Evolutionary conservation across 768 basidiomycete genomes (phyloP).

Genomic region (Pulveroboletus frians): DNA sequence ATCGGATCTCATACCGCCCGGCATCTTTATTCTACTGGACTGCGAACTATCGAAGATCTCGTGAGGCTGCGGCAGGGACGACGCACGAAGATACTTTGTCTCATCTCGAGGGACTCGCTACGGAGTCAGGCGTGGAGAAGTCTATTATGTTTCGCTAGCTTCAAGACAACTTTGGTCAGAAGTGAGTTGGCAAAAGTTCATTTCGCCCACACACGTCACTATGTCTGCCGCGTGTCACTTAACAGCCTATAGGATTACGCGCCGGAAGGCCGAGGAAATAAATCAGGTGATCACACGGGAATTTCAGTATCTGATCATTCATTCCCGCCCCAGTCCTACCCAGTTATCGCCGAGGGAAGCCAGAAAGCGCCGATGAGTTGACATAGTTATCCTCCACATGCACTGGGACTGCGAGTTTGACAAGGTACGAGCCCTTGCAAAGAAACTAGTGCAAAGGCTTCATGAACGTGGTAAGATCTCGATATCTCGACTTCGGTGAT

Average conservation of each 20-base stretch:
- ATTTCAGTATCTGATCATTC: background rate
- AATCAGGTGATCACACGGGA: conserved; percentile 62
- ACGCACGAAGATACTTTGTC: conserved; percentile 20
- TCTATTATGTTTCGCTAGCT: conserved; percentile 54
- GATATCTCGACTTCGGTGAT: conserved; percentile 12
- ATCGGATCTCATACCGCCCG: conserved; percentile 71
- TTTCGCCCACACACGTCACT: too few relatives aligned
- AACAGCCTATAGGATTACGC: conserved; percentile 50
- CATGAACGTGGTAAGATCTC: conserved; percentile 48
- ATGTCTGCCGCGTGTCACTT: background rate
- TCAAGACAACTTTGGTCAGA: conserved; percentile 53
- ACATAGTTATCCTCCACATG: conserved; percentile 81
- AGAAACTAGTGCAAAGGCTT: conserved; percentile 53
- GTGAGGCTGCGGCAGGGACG: conserved; percentile 38
- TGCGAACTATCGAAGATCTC: conserved; percentile 67
- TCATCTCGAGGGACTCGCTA: conserved; percentile 17
- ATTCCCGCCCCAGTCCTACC: background rate
- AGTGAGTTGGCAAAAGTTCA: conserved; percentile 28
- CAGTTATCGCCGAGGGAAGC: conserved; percentile 84
- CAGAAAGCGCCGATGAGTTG: conserved; percentile 78
- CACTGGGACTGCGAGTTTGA: conserved; percentile 38
- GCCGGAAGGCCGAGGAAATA: conserved; percentile 77
- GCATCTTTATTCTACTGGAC: conserved; percentile 55
- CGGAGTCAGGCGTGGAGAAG: conserved; percentile 29
- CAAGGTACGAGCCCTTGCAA: conserved; percentile 58